Evolutionary conservation across 179 eudicot genomes (phyloP).

Genomic region (Spinacia oleracea): DNA sequence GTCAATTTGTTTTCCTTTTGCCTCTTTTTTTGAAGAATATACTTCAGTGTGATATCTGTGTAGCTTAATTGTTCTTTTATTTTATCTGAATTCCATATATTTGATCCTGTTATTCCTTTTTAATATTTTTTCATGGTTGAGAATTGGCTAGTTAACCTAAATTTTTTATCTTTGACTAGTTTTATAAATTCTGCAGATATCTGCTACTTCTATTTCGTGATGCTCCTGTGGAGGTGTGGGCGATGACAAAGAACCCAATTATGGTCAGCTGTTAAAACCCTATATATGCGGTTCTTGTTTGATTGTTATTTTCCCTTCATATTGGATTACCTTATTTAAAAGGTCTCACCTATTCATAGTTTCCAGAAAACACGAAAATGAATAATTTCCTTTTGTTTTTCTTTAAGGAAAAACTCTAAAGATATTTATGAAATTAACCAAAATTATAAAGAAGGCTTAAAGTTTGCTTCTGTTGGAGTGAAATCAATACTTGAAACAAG

Average conservation of each 20-base stretch:
- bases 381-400: no score
- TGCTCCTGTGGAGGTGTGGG: slow-evolving; percentile 99
- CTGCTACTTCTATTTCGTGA: slow-evolving; percentile 91
- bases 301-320: background rate
- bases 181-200: slow-evolving; percentile 54
- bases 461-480: no score
- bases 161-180: background rate
- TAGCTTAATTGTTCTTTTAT: background rate
- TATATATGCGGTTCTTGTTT: background rate
- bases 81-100: slow-evolving; percentile 3
- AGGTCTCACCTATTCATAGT: no score
- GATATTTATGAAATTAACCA: no score
- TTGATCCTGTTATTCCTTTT: background rate
- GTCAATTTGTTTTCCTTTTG: background rate
- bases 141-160: background rate
- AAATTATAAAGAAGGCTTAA: no score
- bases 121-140: background rate
- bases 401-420: no score
- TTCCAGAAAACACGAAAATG: no score
- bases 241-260: slow-evolving; percentile 97
- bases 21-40: background rate
- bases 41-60: background rate
- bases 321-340: no score
- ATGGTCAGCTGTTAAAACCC: slow-evolving; percentile 60
- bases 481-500: no score